Evolutionary conservation across 495 filamentous ascomycete genomes (phyloP).

Genomic region (Daldinia vernicosa): DNA sequence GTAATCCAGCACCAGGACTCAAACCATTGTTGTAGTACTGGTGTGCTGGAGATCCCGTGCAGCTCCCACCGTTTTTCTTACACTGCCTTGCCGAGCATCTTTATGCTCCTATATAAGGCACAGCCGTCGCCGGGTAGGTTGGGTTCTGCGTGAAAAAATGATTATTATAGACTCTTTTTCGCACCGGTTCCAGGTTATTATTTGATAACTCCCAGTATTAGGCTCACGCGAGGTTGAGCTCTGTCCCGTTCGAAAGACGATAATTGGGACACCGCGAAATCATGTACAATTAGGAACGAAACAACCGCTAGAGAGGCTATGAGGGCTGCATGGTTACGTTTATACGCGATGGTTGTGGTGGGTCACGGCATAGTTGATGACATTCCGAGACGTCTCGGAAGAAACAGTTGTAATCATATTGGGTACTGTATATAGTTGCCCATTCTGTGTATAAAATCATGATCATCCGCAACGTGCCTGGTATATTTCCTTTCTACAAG

Average conservation of each 20-base stretch:
- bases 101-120: slow-evolving; percentile 26
- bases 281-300: slow-evolving; percentile 44
- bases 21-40: slow-evolving; percentile 10
- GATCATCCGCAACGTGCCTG: neutral
- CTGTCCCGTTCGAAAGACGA: slow-evolving; percentile 13
- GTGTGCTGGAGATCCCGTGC: slow-evolving; percentile 24
- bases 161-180: slow-evolving; percentile 44
- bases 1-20: slow-evolving; percentile 8
- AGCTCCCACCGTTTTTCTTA: slow-evolving; percentile 20
- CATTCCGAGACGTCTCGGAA: slow-evolving; percentile 28
- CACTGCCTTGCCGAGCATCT: slow-evolving; percentile 40
- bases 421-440: slow-evolving; percentile 46
- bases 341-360: slow-evolving; percentile 31
- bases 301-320: slow-evolving; percentile 37
- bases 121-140: slow-evolving; percentile 17
- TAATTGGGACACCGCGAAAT: slow-evolving; percentile 34
- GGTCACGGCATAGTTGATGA: slow-evolving; percentile 30
- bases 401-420: slow-evolving; percentile 40
- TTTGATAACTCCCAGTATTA: slow-evolving; percentile 18
- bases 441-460: slow-evolving; percentile 41
- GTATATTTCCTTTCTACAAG: neutral
- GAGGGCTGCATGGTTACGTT: slow-evolving; percentile 39
- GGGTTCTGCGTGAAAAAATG: slow-evolving; percentile 33
- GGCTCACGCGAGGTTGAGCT: slow-evolving; percentile 24
- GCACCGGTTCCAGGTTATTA: slow-evolving; percentile 19